Evolutionary conservation across 495 filamentous ascomycete genomes (phyloP), one percentile per base, ranked within the genome.

Genomic region (Penicillium coffeae): DNA sequence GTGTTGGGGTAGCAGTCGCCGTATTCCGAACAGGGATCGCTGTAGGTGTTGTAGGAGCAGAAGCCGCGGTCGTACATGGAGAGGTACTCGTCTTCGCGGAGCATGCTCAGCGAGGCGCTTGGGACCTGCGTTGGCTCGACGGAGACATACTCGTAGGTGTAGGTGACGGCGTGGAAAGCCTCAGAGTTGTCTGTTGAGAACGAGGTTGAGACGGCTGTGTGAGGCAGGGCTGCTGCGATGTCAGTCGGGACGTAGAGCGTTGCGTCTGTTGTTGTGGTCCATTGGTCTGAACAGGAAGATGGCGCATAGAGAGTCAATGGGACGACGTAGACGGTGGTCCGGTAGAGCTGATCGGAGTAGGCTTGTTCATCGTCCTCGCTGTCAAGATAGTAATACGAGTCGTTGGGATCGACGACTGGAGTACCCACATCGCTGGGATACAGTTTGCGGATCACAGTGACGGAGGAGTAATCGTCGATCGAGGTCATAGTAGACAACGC

Each of bases 301-400:
- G 66, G 63, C 0, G 74, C 72, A 1, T 67, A 64, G 35, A 53
- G 70, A 37, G 61, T 62, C 36, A 73, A 20, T 18, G 64, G 60
- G 27, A 70, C 59, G 13, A 60, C 60, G 36, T 63, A 72, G 34
- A 60, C 41, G 12, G 63, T 73, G 18, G 30, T 53, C 20, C 52
- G 46, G 35, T 54, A 42, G 25, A 21, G 37, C 22, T 51, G 52
- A 3, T 55, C 48, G 1, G 34, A 34, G 22, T 47, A 50, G 34
- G n/a, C n/a, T n/a, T n/a, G n/a, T n/a, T 21, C 22, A 32, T 42
- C 3, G 39, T 53, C 41, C 25, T 45, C 47, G 39, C 50, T 50
- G 12, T 51, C 42, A 12, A 54, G 36, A 21, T 42, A 51, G 39
- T 60, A 43, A 32, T 19, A 33, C 27, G n/a, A n/a, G n/a, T 30